phyloP scores from a whole-genome alignment of 805 yeast species.

The Spathaspora boniae region DNA sequence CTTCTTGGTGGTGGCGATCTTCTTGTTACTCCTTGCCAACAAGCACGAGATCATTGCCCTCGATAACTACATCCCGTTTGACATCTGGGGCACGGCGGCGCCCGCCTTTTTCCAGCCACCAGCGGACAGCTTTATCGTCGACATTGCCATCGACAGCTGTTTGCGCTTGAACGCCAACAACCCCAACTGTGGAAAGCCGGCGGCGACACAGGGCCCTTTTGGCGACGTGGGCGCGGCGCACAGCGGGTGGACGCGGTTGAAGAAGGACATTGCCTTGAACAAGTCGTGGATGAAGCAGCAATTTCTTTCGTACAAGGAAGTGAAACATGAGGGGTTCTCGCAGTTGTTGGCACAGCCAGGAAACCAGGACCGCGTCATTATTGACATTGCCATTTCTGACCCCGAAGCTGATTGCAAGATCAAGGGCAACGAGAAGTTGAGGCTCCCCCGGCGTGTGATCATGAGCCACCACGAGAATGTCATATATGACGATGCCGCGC shows the following conservation, averaged over 20 bases:
- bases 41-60: constrained; percentile 28
- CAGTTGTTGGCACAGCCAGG: constrained; percentile 6
- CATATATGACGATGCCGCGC: constrained; percentile 27
- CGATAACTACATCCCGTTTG: constrained; percentile 24
- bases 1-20: constrained; percentile 15
- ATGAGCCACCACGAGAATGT: constrained; percentile 24
- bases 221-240: constrained; percentile 20
- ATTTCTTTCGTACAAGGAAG: constrained; percentile 33
- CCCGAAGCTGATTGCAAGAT: constrained; percentile 28
- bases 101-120: constrained; percentile 43
- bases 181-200: constrained; percentile 26
- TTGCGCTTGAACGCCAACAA: constrained; percentile 17
- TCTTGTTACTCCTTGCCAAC: constrained; percentile 37
- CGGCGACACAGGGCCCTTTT: constrained; percentile 16
- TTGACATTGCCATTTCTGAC: constrained; percentile 37
- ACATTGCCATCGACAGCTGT: constrained; percentile 37
- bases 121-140: constrained; percentile 36
- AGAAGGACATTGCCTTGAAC: constrained; percentile 47
- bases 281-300: constrained; percentile 40
- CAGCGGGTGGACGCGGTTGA: constrained; percentile 40
- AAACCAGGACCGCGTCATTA: constrained; percentile 25
- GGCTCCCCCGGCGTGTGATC: constrained; percentile 26
- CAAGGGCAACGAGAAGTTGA: constrained; percentile 33
- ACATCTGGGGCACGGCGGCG: constrained; percentile 18
- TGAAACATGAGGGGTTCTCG: constrained; percentile 19